Base-by-base conservation (phyloP, 192 early-diverging fungal genomes). In the Lobosporangium transversale region DNA sequence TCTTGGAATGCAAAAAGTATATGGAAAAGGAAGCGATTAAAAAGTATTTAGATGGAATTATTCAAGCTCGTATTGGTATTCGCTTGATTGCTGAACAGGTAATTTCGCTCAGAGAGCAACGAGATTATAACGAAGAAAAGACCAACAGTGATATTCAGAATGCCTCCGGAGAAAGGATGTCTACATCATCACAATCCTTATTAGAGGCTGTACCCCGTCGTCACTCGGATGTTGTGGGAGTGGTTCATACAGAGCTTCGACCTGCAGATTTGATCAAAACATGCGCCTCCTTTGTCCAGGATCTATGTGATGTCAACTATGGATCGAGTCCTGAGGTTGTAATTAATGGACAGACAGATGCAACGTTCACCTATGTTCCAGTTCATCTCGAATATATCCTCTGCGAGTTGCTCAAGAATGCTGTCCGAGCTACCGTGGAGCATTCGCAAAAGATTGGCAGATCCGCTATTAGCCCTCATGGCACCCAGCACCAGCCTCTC, bases 321-420 rank as follows among this genome's bases (percentile, higher is more conserved):
- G 93, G 91, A 32, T 78, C 89, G 8, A 83, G 89, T 4, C 95
- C 95, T 12, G 81, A 94, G 44, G 88, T 96, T 2, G 53, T 89
- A 2, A 78, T 96, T 26, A 91, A 94, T 70, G 95, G 93, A 24
- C 79, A 90, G 63, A 67, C 78, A 0, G 85, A 91, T 53, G 91
- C 91, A 7, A 80, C 82, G 18, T 95, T 99, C 71, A 89, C 91
- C 64, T 99, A 97, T 74, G 95, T 99, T 40, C 94, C 95, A 2
- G 97, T 94, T 27, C 95, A 98, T 60, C 87, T 97, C 53, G 94
- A 96, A 79, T 96, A 97, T 70, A 93, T 98, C 35, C 54, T 98
- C 23, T 95, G 92, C 63, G 95, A 98, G 84, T 76, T 98, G 52
- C 78, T 98, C 60, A 91, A 92, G 68, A 97, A 97, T 80, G 84